phyloP scores from a whole-genome alignment of 768 basidiomycete species.

The Amanita thiersii region DNA sequence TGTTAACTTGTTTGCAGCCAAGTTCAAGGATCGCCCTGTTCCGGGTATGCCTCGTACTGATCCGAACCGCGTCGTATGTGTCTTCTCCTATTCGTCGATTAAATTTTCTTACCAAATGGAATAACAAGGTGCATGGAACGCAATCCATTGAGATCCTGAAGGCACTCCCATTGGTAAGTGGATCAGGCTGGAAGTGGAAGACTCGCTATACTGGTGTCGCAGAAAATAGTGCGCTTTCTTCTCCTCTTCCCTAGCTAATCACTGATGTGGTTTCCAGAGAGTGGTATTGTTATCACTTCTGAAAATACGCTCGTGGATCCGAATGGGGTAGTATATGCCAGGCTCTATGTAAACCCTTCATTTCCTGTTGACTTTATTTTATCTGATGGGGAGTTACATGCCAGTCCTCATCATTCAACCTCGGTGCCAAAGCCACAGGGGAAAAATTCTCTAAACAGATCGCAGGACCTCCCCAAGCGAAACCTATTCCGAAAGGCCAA shows the following conservation, averaged over 20 bases:
- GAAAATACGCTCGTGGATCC: slow-evolving; percentile 61
- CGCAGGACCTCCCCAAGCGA: slow-evolving; percentile 51
- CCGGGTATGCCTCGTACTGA: slow-evolving; percentile 68
- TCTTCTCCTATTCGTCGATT: neutral
- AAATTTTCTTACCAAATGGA: no score
- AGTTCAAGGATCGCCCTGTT: slow-evolving; percentile 32
- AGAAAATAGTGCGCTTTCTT: slow-evolving; percentile 64
- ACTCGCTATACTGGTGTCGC: slow-evolving; percentile 58
- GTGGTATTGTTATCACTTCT: slow-evolving; percentile 61
- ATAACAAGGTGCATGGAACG: slow-evolving; percentile 70
- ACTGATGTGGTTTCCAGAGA: slow-evolving; percentile 35
- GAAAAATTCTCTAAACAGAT: slow-evolving; percentile 56
- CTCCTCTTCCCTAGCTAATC: neutral
- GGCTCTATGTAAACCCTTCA: slow-evolving; percentile 60
- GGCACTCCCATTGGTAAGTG: slow-evolving; percentile 68
- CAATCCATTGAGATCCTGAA: slow-evolving; percentile 77
- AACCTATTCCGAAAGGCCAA: slow-evolving; percentile 51
- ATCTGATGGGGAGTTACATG: neutral
- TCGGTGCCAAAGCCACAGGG: slow-evolving; percentile 59
- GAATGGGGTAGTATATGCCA: slow-evolving; percentile 49
- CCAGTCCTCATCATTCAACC: slow-evolving; percentile 59
- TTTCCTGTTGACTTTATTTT: no score
- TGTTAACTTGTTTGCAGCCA: slow-evolving; percentile 58
- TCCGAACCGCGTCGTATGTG: slow-evolving; percentile 59
- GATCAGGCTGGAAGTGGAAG: slow-evolving; percentile 72